These are phyloP conservation scores for Cercophora scortea DNA, from an alignment of 495 filamentous ascomycete genomes.

Conservation along the genomic window DNA sequence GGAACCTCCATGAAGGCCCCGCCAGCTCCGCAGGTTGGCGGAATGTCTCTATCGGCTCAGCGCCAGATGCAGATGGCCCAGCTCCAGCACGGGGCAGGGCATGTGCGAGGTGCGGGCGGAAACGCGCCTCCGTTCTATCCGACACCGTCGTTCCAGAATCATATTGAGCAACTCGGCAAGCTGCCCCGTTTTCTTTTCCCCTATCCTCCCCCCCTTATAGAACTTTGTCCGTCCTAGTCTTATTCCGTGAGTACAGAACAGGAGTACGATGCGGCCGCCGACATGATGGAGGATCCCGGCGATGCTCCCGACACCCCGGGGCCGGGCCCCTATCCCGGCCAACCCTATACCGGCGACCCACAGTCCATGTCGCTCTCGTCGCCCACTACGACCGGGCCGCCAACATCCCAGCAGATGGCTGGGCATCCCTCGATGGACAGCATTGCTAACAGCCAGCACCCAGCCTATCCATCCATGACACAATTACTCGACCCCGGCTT, in stretches of 20 bases:
- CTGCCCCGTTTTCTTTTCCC: constrained; percentile 52
- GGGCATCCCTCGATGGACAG: constrained; percentile 27
- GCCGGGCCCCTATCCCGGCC: constrained; percentile 56
- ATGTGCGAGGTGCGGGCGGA: constrained; percentile 21
- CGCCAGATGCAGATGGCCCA: constrained; percentile 34
- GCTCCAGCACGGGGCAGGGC: constrained; percentile 25
- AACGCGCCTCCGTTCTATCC: constrained; percentile 56
- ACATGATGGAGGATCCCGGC: constrained; percentile 82
- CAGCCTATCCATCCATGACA: constrained; percentile 50
- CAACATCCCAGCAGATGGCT: constrained; percentile 13
- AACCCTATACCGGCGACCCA: constrained; percentile 36
- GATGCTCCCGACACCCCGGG: constrained; percentile 53
- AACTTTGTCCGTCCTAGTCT: constrained; percentile 76
- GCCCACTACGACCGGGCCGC: constrained; percentile 29
- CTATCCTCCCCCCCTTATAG: constrained; percentile 41
- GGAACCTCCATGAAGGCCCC: constrained; percentile 31
- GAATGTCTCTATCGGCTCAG: constrained; percentile 36
- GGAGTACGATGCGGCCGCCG: constrained; percentile 95
- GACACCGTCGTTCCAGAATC: constrained; percentile 75
- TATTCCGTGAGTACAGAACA: constrained; percentile 83
- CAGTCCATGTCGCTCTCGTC: constrained; percentile 35
- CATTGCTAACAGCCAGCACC: constrained; percentile 28
- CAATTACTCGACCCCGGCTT: constrained; percentile 72
- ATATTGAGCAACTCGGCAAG: constrained; percentile 98
- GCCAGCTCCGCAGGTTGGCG: constrained; percentile 20